Conservation (phyloP, 805 yeast genomes). For the Wickerhamiella lipophila region DNA sequence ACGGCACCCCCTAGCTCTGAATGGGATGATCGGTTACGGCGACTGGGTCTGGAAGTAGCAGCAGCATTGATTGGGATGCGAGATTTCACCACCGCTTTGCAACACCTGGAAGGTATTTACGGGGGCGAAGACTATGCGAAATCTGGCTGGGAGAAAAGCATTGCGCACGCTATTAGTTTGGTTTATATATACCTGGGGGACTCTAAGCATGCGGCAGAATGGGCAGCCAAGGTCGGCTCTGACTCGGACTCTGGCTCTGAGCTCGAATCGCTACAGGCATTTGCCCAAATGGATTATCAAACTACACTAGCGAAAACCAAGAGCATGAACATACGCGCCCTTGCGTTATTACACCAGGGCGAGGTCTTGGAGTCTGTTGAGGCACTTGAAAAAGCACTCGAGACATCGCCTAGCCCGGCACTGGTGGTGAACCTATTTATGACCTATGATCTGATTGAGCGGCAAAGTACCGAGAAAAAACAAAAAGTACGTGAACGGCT, state of each 20-base stretch:
- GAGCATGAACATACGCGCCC: slow-evolving; percentile 13
- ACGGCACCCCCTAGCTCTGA: slow-evolving; percentile 10
- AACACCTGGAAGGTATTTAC: slow-evolving; percentile 21
- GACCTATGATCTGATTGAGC: slow-evolving; percentile 23
- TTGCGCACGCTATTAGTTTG: slow-evolving; percentile 13
- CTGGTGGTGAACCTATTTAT: slow-evolving; percentile 22
- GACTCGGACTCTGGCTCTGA: background rate
- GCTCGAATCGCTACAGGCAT: slow-evolving; percentile 17
- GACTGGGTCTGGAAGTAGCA: slow-evolving; percentile 26
- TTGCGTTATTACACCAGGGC: slow-evolving; percentile 23
- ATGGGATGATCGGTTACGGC: slow-evolving; percentile 22
- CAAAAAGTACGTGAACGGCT: background rate
- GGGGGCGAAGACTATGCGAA: slow-evolving; percentile 8
- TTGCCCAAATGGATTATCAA: slow-evolving; percentile 24
- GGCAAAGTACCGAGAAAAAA: slow-evolving; percentile 7
- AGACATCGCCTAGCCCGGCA: slow-evolving; percentile 5
- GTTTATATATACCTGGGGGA: slow-evolving; percentile 25
- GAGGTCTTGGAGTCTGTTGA: slow-evolving; percentile 18
- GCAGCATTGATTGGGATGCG: slow-evolving; percentile 26
- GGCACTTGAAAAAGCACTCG: slow-evolving; percentile 17
- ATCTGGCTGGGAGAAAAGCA: slow-evolving; percentile 3
- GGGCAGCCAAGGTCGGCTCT: slow-evolving; percentile 18
- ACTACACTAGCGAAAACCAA: slow-evolving; percentile 9
- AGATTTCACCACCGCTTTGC: slow-evolving; percentile 27
- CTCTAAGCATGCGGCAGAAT: slow-evolving; percentile 23